Percentiles rank a stretch among this genome's conserved stretches.
These are phyloP conservation scores for Wallacemonas sp. DNA, from an alignment of 208 protist species.

Conservation along the genomic window DNA sequence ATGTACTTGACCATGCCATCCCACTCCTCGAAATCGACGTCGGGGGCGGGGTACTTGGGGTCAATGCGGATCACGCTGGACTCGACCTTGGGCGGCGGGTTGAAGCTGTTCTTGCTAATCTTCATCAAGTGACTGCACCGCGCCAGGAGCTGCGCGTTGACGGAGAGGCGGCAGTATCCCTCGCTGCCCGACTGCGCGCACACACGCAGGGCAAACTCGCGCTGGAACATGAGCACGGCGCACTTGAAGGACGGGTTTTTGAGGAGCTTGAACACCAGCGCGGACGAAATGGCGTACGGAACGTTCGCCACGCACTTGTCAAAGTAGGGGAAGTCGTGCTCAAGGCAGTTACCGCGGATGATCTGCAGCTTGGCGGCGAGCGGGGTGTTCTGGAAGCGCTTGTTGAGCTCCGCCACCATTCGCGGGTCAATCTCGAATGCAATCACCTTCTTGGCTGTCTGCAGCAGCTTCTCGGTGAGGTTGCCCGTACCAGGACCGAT, in stretches of 20 bases:
- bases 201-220: constrained; percentile 99
- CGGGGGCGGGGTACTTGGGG: constrained; percentile 96
- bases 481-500: constrained; percentile 99
- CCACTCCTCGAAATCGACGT: constrained; percentile 99
- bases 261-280: constrained; percentile 99
- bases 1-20: constrained; percentile 98
- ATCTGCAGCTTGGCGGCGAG: constrained; percentile 95
- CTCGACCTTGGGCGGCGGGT: constrained; percentile 99
- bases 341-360: constrained; percentile 98
- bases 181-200: constrained; percentile 97
- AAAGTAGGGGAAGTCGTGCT: constrained; percentile 99
- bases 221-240: constrained; percentile 99
- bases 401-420: constrained; percentile 99
- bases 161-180: constrained; percentile 98
- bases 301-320: constrained; percentile 99
- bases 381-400: constrained; percentile 96
- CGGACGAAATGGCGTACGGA: constrained; percentile 99
- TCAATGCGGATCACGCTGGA: constrained; percentile 98
- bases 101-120: constrained; percentile 99
- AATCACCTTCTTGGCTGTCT: constrained; percentile 97
- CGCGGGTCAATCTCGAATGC: constrained; percentile 99
- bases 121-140: constrained; percentile 98
- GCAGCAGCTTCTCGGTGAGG: constrained; percentile 98
- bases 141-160: constrained; percentile 99
- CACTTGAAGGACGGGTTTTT: constrained; percentile 93